These are phyloP conservation scores for Suillus brevipes DNA, from an alignment of 768 basidiomycete species.

Conservation along the genomic window DNA sequence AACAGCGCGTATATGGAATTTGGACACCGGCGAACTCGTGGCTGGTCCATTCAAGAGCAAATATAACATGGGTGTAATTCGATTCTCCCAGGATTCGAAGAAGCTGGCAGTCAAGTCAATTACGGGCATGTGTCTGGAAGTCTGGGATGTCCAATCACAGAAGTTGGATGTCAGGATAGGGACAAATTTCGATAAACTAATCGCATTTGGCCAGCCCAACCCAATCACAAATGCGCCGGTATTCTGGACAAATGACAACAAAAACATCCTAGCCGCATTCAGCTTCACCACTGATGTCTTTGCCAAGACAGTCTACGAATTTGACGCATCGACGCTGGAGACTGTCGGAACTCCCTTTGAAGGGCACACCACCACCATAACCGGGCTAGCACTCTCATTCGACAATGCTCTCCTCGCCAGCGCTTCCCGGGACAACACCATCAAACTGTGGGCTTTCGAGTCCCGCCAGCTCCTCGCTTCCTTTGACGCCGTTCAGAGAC, in stretches of 20 bases:
- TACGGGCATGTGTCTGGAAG: background rate
- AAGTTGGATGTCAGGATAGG: background rate
- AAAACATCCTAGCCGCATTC: background rate
- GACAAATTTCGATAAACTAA: too few relatives aligned
- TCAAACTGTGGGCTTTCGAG: background rate
- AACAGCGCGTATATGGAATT: background rate
- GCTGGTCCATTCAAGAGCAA: background rate
- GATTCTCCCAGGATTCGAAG: background rate
- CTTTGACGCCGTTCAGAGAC: background rate
- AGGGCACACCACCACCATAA: too few relatives aligned
- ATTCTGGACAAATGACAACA: background rate
- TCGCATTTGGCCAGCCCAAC: too few relatives aligned
- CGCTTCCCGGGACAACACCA: too few relatives aligned
- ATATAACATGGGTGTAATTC: background rate
- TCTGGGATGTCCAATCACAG: background rate
- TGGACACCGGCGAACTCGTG: background rate
- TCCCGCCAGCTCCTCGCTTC: background rate
- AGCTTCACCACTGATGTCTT: fast-evolving
- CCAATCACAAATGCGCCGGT: background rate
- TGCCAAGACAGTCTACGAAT: background rate
- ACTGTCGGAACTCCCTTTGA: too few relatives aligned
- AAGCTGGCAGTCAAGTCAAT: background rate
- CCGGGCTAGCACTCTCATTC: too few relatives aligned
- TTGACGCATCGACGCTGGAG: too few relatives aligned
- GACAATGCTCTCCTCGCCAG: too few relatives aligned